Conservation (phyloP, 2,329 filamentous ascomycete species). For the Apiospora rasikravindrae region DNA sequence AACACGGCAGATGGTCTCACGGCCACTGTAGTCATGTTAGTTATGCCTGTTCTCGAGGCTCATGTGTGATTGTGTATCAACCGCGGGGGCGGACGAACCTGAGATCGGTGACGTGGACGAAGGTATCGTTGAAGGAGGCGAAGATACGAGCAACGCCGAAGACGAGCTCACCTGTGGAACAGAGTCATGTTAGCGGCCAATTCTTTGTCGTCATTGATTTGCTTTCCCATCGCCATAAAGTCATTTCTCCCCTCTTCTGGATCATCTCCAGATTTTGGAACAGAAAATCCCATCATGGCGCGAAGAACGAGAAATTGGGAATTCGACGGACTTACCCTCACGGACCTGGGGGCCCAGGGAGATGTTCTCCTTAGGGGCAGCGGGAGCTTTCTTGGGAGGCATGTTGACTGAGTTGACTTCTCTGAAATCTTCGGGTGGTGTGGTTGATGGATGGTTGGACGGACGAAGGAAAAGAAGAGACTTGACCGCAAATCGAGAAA, state of each 20-base stretch:
- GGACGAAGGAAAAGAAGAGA: not conserved
- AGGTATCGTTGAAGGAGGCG: slow-evolving; percentile 91
- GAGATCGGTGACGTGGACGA: slow-evolving; percentile 99
- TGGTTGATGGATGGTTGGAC: slow-evolving; percentile 33
- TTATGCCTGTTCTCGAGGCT: slow-evolving; percentile 63
- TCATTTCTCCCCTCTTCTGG: not conserved
- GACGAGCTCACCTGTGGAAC: slow-evolving; percentile 81
- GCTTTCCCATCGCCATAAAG: not conserved
- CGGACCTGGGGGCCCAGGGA: slow-evolving; percentile 95
- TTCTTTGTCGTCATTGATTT: not conserved
- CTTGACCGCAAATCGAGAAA: slow-evolving; percentile 16
- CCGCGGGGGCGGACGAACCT: slow-evolving; percentile 61
- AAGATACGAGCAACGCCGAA: slow-evolving; percentile 99
- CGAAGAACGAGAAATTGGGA: slow-evolving; percentile 17
- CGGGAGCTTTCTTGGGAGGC: slow-evolving; percentile 90
- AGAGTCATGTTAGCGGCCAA: slow-evolving; percentile 26
- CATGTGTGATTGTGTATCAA: not conserved
- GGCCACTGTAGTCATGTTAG: slow-evolving; percentile 85
- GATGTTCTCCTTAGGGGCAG: slow-evolving; percentile 94
- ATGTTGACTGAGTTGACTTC: slow-evolving; percentile 63
- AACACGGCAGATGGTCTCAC: slow-evolving; percentile 99
- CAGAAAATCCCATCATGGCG: not conserved
- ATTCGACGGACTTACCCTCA: slow-evolving; percentile 73
- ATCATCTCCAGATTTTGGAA: not conserved
- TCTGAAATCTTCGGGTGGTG: slow-evolving; percentile 22